Evolutionary conservation across 805 yeast genomes (phyloP).

Genomic region (Ascoidea tarda): DNA sequence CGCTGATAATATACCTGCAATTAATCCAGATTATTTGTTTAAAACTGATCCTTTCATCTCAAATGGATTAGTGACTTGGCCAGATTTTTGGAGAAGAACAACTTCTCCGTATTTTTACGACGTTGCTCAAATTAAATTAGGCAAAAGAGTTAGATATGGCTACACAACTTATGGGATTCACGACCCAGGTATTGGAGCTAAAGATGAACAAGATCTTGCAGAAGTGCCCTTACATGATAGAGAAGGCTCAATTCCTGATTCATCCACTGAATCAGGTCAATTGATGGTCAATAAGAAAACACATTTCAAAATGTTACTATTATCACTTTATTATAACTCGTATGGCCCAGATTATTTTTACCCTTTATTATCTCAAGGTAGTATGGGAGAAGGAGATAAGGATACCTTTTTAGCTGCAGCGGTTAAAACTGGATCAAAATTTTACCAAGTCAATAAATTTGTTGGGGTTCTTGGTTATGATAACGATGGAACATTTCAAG

Average conservation of each 20-base stretch:
- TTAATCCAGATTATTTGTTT: constrained; percentile 42
- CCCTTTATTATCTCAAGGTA: constrained; percentile 44
- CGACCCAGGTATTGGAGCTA: constrained; percentile 17
- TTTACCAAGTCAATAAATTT: constrained; percentile 39
- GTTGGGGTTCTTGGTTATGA: constrained; percentile 38
- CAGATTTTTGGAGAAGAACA: constrained; percentile 59
- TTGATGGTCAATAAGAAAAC: constrained; percentile 39
- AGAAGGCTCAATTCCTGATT: constrained; percentile 54
- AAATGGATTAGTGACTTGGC: constrained; percentile 43
- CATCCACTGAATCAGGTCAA: constrained; percentile 61
- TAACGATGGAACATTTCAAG: constrained; percentile 24
- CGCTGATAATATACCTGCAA: constrained; percentile 62
- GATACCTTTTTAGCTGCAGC: constrained; percentile 69
- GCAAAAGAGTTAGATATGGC: constrained; percentile 22
- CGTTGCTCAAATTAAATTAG: constrained; percentile 31
- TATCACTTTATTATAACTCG: constrained; percentile 51
- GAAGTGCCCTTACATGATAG: constrained; percentile 44
- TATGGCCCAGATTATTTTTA: constrained; percentile 49
- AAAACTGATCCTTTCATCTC: constrained; percentile 26
- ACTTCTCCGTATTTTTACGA: constrained; percentile 46
- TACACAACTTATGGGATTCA: constrained; percentile 22
- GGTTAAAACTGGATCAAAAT: constrained; percentile 28
- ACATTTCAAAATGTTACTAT: constrained; percentile 41
- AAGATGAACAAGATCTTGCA: constrained; percentile 9
- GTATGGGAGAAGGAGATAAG: constrained; percentile 72